These are phyloP conservation scores for Tulasnella sp. DNA, from an alignment of 768 basidiomycete genomes.

Conservation along the genomic window DNA sequence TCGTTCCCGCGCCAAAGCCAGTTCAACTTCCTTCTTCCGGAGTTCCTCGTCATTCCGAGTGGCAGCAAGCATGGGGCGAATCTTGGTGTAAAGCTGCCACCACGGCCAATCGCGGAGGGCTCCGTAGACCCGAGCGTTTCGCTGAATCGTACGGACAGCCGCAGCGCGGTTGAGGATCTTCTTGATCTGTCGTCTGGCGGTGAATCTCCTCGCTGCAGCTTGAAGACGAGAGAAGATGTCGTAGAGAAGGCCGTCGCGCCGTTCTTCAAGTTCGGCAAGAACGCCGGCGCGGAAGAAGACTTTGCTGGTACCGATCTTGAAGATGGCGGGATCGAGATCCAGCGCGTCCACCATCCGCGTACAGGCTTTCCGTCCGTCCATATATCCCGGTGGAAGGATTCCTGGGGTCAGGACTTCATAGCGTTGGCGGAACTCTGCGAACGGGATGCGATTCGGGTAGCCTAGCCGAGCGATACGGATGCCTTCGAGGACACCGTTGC, in stretches of 20 bases:
- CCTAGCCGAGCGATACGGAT: slow-evolving; percentile 96
- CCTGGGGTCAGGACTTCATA: slow-evolving; percentile 94
- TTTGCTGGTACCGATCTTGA: slow-evolving; percentile 91
- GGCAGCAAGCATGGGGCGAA: slow-evolving; percentile 85
- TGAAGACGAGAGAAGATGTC: slow-evolving; percentile 85
- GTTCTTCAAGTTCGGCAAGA: slow-evolving; percentile 89
- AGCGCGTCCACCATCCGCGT: slow-evolving; percentile 80
- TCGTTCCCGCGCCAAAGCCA: slow-evolving; percentile 65
- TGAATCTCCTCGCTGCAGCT: slow-evolving; percentile 73
- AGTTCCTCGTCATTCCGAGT: slow-evolving; percentile 90
- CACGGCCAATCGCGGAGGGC: slow-evolving; percentile 93
- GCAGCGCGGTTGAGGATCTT: slow-evolving; percentile 89
- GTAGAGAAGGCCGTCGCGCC: slow-evolving; percentile 75
- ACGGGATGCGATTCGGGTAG: slow-evolving; percentile 93
- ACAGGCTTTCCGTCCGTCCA: slow-evolving; percentile 95
- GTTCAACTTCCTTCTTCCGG: slow-evolving; percentile 73
- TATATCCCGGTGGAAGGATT: slow-evolving; percentile 86
- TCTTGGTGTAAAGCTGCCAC: slow-evolving; percentile 98
- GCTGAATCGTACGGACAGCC: slow-evolving; percentile 85
- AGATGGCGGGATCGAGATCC: slow-evolving; percentile 73
- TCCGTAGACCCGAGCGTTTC: slow-evolving; percentile 85
- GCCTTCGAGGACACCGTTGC: slow-evolving; percentile 98
- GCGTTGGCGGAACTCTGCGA: slow-evolving; percentile 93
- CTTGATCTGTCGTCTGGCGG: slow-evolving; percentile 80
- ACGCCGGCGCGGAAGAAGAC: slow-evolving; percentile 99